Evolutionary conservation across 2,329 filamentous ascomycete genomes (phyloP).

Genomic region (Grosmannia huntii): DNA sequence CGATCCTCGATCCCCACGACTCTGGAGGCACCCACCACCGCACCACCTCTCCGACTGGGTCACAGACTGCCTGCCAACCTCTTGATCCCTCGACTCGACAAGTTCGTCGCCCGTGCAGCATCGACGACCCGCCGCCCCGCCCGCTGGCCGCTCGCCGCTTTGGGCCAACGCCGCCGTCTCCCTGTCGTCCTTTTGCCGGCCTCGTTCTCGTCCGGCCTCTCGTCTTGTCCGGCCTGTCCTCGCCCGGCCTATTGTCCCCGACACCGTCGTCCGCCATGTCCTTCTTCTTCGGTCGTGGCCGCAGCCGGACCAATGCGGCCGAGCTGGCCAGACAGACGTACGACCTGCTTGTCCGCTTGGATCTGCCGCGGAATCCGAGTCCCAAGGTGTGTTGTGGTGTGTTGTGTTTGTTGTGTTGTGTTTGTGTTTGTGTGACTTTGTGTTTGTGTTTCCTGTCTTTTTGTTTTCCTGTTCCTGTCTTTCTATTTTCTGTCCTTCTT

Average conservation of each 20-base stretch:
- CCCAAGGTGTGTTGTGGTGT: neutral
- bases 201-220: neutral
- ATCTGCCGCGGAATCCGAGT: conserved; percentile 5
- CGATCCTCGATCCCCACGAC: too few species aligned
- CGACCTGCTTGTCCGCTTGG: conserved; percentile 13
- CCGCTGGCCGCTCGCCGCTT: too few species aligned
- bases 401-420: too few species aligned
- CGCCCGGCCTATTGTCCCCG: too few species aligned
- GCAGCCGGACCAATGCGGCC: conserved; percentile 14
- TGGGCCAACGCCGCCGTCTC: neutral
- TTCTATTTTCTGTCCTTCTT: neutral
- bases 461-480: neutral
- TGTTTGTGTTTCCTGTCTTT: neutral
- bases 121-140: too few species aligned
- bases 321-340: conserved; percentile 14
- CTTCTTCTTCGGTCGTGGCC: conserved; percentile 14
- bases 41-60: too few species aligned
- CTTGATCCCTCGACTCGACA: too few species aligned
- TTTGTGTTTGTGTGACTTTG: neutral
- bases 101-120: too few species aligned
- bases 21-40: too few species aligned
- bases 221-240: neutral
- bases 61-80: too few species aligned
- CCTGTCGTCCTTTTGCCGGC: neutral
- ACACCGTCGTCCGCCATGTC: conserved; percentile 12